Conservation (phyloP, 805 yeast species). For the Candida pseudofarinosa region DNA sequence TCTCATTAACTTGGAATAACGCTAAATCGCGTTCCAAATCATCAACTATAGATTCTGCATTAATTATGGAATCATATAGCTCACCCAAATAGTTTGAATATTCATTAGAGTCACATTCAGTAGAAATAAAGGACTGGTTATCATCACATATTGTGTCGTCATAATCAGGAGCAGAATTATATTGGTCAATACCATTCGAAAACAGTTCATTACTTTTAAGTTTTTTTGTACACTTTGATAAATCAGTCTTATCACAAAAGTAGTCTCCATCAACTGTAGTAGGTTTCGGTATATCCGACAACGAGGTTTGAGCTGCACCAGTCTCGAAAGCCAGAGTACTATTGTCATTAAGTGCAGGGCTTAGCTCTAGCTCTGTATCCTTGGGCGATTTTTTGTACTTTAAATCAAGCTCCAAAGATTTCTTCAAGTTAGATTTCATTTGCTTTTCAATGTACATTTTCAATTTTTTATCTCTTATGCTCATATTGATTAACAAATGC, state of each 20-base stretch:
- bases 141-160: conserved; percentile 8
- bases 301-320: conserved; percentile 22
- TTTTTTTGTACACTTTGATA: conserved; percentile 21
- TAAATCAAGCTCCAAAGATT: conserved; percentile 23
- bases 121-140: neutral
- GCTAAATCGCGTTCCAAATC: conserved; percentile 33
- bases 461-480: conserved; percentile 39
- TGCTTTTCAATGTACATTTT: conserved; percentile 34
- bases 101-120: conserved; percentile 6
- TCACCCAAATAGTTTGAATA: conserved; percentile 18
- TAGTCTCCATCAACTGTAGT: conserved; percentile 23
- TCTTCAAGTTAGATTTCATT: conserved; percentile 28
- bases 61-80: conserved; percentile 31
- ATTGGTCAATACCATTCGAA: neutral
- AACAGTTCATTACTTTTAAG: conserved; percentile 23
- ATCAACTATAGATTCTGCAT: conserved; percentile 30
- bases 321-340: conserved; percentile 10
- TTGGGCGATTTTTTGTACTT: conserved; percentile 16
- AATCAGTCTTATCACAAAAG: conserved; percentile 26
- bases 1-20: conserved; percentile 28
- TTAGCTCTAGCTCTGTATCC: conserved; percentile 14
- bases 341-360: conserved; percentile 22
- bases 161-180: conserved; percentile 4
- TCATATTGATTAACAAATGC: conserved; percentile 66
- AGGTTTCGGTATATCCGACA: conserved; percentile 31